These are phyloP conservation scores for Solanum hybrid DNA, from an alignment of 305 asterid genomes.

Conservation along the genomic window DNA sequence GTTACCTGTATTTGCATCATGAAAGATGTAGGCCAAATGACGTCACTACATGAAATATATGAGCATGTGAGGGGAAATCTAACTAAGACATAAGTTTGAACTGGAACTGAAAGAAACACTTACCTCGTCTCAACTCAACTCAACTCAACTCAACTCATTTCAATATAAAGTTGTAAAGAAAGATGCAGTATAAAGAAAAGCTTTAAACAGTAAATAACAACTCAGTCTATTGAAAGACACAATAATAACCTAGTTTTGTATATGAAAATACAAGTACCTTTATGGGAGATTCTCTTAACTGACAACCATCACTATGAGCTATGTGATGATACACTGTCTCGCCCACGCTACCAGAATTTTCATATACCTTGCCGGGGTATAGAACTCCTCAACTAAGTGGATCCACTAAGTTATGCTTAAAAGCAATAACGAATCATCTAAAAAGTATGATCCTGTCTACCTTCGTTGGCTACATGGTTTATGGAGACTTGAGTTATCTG, in stretches of 20 bases:
- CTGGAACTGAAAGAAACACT: neutral
- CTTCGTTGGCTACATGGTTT: neutral
- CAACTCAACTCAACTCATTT: no score
- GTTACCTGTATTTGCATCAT: neutral
- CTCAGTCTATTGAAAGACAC: no score
- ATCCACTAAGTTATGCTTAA: neutral
- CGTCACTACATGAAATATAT: neutral
- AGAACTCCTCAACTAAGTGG: neutral
- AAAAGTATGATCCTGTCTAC: neutral
- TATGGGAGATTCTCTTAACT: neutral
- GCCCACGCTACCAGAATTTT: neutral
- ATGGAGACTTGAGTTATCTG: neutral
- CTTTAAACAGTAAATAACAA: neutral
- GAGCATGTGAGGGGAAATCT: neutral
- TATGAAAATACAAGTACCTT: neutral
- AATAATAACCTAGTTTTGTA: neutral
- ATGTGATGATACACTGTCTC: neutral
- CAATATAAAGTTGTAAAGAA: no score
- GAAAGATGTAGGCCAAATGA: neutral
- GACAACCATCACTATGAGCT: neutral
- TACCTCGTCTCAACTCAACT: neutral
- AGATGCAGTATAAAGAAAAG: neutral
- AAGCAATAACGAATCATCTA: no score
- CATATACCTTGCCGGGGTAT: neutral
- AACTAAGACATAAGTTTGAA: neutral